A percentile compares a stretch with the other conserved stretches of the same genome.
phyloP scores from a whole-genome alignment of 306 rosid species.

The Cucumis hystrix region DNA sequence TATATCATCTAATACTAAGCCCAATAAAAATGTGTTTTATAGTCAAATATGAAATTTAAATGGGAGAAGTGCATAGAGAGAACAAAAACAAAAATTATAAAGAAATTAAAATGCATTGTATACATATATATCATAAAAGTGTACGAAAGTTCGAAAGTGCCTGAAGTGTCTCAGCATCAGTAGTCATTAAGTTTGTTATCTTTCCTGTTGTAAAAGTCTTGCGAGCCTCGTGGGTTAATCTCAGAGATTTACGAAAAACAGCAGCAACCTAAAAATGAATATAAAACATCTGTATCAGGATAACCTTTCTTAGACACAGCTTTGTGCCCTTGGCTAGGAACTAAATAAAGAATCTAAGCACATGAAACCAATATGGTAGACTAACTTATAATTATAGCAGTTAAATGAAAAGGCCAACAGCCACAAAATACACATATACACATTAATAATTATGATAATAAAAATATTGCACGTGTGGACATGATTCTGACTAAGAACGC shows the following conservation, averaged over 20 bases:
- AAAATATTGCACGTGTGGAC: neutral
- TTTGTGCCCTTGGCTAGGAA: neutral
- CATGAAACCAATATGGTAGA: neutral
- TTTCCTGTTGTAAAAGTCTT: constrained; percentile 89
- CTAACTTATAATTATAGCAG: neutral
- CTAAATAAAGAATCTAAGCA: neutral
- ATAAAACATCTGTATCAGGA: neutral
- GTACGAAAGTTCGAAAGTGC: constrained; percentile 15
- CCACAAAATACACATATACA: neutral
- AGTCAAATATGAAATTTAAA: neutral
- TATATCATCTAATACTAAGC: neutral
- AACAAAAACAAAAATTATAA: neutral
- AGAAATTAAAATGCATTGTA: neutral
- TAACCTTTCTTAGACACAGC: neutral
- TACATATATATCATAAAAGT: neutral
- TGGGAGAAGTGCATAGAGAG: neutral
- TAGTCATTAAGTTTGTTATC: constrained; percentile 94
- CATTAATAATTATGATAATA: too few relatives aligned
- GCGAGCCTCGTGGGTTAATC: constrained; percentile 93
- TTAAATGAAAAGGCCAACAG: neutral
- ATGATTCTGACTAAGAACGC: neutral
- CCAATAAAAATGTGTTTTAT: neutral
- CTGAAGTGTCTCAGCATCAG: constrained; percentile 94
- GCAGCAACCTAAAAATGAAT: constrained; percentile 58
- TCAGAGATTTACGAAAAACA: constrained; percentile 85